Conservation (phyloP, 257 asterid species). For the Plantago elongata region DNA sequence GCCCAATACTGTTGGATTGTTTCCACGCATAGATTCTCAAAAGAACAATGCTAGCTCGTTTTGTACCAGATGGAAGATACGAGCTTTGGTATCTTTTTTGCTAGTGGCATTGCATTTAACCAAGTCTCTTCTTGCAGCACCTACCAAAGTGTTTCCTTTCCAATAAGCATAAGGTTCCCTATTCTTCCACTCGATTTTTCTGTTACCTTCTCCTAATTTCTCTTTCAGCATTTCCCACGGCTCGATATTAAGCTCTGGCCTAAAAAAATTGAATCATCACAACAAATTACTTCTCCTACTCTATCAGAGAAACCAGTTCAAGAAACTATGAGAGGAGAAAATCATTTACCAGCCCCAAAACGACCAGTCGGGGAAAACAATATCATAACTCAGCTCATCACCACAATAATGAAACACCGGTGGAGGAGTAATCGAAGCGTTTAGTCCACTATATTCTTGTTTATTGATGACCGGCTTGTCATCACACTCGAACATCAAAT, state of each 20-base stretch:
- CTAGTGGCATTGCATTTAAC: constrained; percentile 47
- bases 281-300: background rate
- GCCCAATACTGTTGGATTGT: background rate
- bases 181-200: constrained; percentile 50
- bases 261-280: constrained; percentile 12
- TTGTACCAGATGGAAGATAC: constrained; percentile 20
- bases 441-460: constrained; percentile 14
- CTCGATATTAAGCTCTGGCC: constrained; percentile 77
- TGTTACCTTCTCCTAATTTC: constrained; percentile 48
- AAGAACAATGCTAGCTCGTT: too few relatives aligned
- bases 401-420: constrained; percentile 74
- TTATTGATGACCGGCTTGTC: constrained; percentile 53
- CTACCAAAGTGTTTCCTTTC: constrained; percentile 55
- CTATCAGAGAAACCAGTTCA: background rate
- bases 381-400: constrained; percentile 51
- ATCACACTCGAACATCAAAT: constrained; percentile 55
- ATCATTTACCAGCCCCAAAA: constrained; percentile 96
- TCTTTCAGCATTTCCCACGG: constrained; percentile 68
- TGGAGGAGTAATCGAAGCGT: constrained; percentile 25
- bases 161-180: constrained; percentile 77
- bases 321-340: background rate
- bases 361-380: constrained; percentile 91
- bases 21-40: too few relatives aligned
- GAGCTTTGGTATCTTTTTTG: constrained; percentile 47
- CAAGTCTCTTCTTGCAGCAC: constrained; percentile 39